These are phyloP conservation scores for Herpotrichia juniperi DNA, from an alignment of 2,329 filamentous ascomycete species.

Conservation along the genomic window DNA sequence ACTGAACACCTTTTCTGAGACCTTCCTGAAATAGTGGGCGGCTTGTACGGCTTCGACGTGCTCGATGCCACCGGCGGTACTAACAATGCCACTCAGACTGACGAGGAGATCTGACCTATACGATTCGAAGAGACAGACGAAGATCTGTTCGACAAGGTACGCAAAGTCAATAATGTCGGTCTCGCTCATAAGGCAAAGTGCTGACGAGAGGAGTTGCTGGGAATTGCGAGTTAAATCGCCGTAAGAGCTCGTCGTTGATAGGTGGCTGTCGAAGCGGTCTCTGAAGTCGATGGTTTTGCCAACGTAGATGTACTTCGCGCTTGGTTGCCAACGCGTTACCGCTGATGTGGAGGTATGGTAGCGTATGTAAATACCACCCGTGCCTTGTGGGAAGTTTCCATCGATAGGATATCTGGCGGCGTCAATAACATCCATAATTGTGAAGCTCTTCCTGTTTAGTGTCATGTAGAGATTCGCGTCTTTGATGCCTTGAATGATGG, in stretches of 20 bases:
- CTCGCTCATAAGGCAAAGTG: too few relatives aligned
- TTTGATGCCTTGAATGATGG: neutral
- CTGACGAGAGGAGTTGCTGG: neutral
- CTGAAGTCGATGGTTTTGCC: too few relatives aligned
- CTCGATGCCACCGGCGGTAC: too few relatives aligned
- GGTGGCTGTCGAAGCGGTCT: neutral
- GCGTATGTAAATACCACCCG: too few relatives aligned
- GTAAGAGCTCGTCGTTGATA: neutral
- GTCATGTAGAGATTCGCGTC: neutral
- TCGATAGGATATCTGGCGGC: too few relatives aligned
- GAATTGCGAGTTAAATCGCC: neutral
- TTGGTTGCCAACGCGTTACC: neutral
- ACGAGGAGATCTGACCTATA: neutral
- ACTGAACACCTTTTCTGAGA: too few relatives aligned
- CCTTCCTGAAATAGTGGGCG: too few relatives aligned
- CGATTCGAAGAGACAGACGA: neutral
- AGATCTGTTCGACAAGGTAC: neutral
- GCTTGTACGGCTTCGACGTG: too few relatives aligned
- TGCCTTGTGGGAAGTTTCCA: too few relatives aligned
- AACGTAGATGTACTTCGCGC: neutral
- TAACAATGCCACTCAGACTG: neutral
- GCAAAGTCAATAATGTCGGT: neutral
- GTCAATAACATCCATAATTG: too few relatives aligned
- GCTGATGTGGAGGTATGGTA: too few relatives aligned
- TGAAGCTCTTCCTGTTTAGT: neutral